Evolutionary conservation across 2,329 filamentous ascomycete species (phyloP).

Genomic region (Phoma sp.): DNA sequence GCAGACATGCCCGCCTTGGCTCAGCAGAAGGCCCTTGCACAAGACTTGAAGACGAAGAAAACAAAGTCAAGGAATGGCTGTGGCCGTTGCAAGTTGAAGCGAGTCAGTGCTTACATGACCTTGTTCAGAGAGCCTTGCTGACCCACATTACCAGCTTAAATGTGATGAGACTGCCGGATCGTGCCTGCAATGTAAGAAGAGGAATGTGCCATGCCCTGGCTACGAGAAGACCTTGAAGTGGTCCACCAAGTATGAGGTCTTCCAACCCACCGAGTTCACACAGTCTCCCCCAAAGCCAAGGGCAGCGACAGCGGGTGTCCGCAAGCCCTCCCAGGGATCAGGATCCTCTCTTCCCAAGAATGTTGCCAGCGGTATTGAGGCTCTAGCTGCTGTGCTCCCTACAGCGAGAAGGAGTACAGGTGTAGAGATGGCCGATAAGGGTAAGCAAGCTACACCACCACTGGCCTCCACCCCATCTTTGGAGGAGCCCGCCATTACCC

Average conservation of each 20-base stretch:
- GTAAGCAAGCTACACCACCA: conserved; percentile 26
- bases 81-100: conserved; percentile 44
- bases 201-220: conserved; percentile 53
- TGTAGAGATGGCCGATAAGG: conserved; percentile 15
- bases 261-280: conserved; percentile 42
- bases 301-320: conserved; percentile 13
- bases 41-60: conserved; percentile 41
- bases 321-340: conserved; percentile 11
- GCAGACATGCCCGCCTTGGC: conserved; percentile 40
- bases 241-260: conserved; percentile 58
- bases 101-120: conserved; percentile 27
- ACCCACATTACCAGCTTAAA: conserved; percentile 44
- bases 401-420: conserved; percentile 31
- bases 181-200: conserved; percentile 53
- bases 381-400: conserved; percentile 46
- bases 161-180: conserved; percentile 53
- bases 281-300: conserved; percentile 22
- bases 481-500: conserved; percentile 24
- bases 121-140: conserved; percentile 14
- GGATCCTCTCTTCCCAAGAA: conserved; percentile 33
- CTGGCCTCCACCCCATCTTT: conserved; percentile 25
- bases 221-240: conserved; percentile 56
- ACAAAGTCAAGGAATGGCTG: conserved; percentile 47
- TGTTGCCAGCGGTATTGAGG: conserved; percentile 43
- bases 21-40: conserved; percentile 32